Conservation (phyloP, 169 alveolate species). For the Cryptosporidium sp. region DNA sequence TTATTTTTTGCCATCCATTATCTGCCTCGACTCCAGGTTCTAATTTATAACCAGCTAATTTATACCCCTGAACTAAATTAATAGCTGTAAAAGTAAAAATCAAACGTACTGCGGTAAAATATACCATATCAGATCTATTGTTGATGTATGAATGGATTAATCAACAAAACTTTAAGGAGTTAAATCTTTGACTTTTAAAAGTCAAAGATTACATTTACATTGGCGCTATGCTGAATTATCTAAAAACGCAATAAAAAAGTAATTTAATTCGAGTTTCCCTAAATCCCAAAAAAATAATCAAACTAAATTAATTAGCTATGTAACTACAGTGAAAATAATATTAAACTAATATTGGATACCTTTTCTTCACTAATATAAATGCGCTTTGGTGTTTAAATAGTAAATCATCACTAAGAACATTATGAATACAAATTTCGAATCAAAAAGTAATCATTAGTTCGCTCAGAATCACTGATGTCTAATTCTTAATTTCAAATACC, state of each 20-base stretch:
- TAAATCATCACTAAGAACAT: neutral
- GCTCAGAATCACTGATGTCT: too few relatives aligned
- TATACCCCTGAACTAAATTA: neutral
- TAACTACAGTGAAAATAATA: neutral
- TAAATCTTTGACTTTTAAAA: too few relatives aligned
- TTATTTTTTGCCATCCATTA: conserved; percentile 22
- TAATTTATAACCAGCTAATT: neutral
- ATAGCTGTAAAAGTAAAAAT: neutral
- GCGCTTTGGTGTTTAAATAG: neutral
- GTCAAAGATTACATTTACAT: too few relatives aligned
- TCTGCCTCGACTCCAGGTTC: conserved; percentile 4
- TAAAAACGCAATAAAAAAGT: too few relatives aligned
- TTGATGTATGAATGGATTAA: neutral
- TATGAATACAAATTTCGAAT: too few relatives aligned
- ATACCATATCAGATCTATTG: neutral
- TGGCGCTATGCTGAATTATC: too few relatives aligned
- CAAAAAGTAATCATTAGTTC: neutral
- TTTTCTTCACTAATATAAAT: too few relatives aligned
- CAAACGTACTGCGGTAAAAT: neutral
- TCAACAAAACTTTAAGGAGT: neutral
- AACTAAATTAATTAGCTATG: too few relatives aligned
- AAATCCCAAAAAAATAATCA: too few relatives aligned
- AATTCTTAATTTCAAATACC: too few relatives aligned
- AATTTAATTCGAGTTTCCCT: neutral
- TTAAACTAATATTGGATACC: neutral